Evolutionary conservation across 129 eudicot genomes (phyloP), one percentile per base, ranked within the genome.

Genomic region (Solidago caesia): DNA sequence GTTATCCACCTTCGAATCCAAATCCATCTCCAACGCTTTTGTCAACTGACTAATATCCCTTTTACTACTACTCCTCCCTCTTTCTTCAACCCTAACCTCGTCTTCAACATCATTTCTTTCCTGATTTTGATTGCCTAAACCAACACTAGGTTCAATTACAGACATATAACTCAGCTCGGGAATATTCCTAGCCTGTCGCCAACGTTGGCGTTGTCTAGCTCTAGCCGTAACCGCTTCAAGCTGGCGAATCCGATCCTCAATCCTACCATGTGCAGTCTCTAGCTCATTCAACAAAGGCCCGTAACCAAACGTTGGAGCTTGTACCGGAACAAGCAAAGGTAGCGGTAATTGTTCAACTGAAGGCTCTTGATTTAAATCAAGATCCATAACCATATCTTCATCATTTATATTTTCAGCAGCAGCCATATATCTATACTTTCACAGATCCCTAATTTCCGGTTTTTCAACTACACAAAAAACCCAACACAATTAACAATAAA

Each of bases 361-460:
- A 16, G 96, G 95, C 64, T 86, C 91, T 76, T 74, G 86, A 83
- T 91, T 86, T 80, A 88, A 91, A 88, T 91, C 94, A 49, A 86
- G 93, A 76, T 81, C 91, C 89, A 83, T 64, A 46, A 72, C 67
- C 82, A 78, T 74, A 81, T 82, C 87, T 72, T 84, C 86, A 72
- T 84, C 86, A 63, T 61, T 86, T 81, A 79, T 55, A 75, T 84
- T 72, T 56, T 80, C 91, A 49, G 68, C 90, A 88, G 2, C 0
- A 33, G 39, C 39, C 39, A 33, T 33, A 89, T 56, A 45, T 15
- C 29, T 15, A 16, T 15, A 1, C 10, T 46, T 72, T 64, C 41
- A 44, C 41, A 57, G 79, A 79, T 79, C 83, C 79, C 83, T 47
- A 66, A 79, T 57, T 67, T 0, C 25, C 33, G 2, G 44, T 5